Conservation (phyloP, 2,329 filamentous ascomycete genomes). For the Colletotrichum spaethianum region DNA sequence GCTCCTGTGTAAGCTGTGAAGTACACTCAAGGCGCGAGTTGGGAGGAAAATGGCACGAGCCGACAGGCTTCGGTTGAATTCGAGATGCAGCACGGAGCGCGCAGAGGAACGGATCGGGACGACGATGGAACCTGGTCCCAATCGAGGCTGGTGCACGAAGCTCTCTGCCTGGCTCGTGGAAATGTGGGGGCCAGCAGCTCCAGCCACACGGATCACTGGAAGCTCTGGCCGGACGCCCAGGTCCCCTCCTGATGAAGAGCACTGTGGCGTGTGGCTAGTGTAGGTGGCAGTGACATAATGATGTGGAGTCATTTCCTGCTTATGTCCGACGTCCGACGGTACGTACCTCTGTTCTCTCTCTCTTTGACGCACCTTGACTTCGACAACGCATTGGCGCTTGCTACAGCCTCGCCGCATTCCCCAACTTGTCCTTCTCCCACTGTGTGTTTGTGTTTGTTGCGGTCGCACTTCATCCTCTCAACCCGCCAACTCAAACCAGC, state of each 20-base stretch:
- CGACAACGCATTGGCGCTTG: constrained; percentile 8
- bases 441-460: not conserved
- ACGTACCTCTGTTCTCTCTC: constrained; percentile 3
- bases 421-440: constrained; percentile 17
- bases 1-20: constrained; percentile 12
- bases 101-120: constrained; percentile 17
- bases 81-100: constrained; percentile 35
- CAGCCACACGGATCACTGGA: constrained; percentile 6
- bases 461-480: constrained; percentile 8
- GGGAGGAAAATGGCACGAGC: constrained; percentile 3
- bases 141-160: not conserved
- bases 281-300: constrained; percentile 22
- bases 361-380: constrained; percentile 4
- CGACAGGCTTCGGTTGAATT: constrained; percentile 38
- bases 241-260: not conserved
- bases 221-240: not conserved
- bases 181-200: not conserved
- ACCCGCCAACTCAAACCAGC: not conserved
- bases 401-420: constrained; percentile 38
- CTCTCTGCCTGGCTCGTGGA: not conserved
- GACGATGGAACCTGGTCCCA: not conserved
- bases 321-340: not conserved
- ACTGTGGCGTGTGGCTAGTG: constrained; percentile 24
- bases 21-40: not conserved
- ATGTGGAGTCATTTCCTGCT: constrained; percentile 2